Evolutionary conservation across 495 filamentous ascomycete species (phyloP).

Genomic region (Apodospora peruviana): DNA sequence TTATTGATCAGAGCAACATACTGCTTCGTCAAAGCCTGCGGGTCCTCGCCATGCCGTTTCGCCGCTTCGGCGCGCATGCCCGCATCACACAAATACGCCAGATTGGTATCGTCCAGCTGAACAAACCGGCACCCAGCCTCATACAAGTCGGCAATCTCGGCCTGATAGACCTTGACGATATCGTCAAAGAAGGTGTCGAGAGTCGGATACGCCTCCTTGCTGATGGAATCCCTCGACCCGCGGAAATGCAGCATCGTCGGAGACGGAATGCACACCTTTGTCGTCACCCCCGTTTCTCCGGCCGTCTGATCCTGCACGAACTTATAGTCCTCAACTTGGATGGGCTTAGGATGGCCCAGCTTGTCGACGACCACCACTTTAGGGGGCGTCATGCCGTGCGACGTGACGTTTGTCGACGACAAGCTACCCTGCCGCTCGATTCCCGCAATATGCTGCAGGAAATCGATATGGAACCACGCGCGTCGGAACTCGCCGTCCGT

Average conservation of each 20-base stretch:
- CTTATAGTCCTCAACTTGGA: constrained; percentile 55
- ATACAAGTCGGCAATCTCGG: constrained; percentile 56
- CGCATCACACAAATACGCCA: constrained; percentile 62
- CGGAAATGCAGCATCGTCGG: constrained; percentile 66
- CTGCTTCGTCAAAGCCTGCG: constrained; percentile 50
- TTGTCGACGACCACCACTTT: constrained; percentile 40
- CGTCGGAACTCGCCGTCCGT: constrained; percentile 71
- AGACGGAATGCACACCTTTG: constrained; percentile 60
- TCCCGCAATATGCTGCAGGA: constrained; percentile 37
- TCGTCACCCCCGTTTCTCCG: constrained; percentile 35
- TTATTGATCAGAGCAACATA: constrained; percentile 62
- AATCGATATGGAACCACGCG: constrained; percentile 44
- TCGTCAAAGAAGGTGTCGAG: constrained; percentile 58
- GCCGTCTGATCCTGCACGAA: constrained; percentile 48
- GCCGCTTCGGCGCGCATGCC: constrained; percentile 58
- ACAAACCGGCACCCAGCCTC: constrained; percentile 57
- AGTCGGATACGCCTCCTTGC: constrained; percentile 48
- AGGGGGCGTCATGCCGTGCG: constrained; percentile 39
- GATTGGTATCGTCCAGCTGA: constrained; percentile 61
- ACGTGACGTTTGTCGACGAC: constrained; percentile 36
- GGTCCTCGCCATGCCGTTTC: constrained; percentile 49
- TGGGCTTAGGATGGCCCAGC: constrained; percentile 39
- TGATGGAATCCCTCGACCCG: constrained; percentile 54
- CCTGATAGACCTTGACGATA: constrained; percentile 55
- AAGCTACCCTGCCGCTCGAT: constrained; percentile 38